These are phyloP conservation scores for Diaporthe sp. DNA, from an alignment of 2,329 filamentous ascomycete genomes.

Conservation along the genomic window DNA sequence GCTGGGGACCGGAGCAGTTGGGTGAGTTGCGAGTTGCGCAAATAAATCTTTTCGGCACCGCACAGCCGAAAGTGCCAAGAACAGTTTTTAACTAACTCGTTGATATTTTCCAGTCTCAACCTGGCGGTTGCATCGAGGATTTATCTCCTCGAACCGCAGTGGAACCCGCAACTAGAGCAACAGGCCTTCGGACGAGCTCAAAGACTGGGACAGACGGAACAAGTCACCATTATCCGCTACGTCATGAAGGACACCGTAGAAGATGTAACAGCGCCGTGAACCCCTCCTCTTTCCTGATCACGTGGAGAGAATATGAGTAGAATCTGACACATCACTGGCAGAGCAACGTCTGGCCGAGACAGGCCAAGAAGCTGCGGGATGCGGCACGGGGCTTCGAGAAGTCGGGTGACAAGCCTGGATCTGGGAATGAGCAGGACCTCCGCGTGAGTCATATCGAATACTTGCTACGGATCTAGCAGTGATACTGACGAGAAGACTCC, in stretches of 20 bases:
- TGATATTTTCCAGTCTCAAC: constrained; percentile 57
- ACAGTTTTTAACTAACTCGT: not conserved
- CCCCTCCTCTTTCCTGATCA: no score
- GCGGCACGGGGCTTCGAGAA: constrained; percentile 10
- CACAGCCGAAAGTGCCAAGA: not conserved
- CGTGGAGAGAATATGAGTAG: no score
- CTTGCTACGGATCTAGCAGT: not conserved
- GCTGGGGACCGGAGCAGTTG: constrained; percentile 64
- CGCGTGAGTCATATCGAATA: not conserved
- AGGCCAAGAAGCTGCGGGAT: constrained; percentile 20
- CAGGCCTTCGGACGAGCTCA: constrained; percentile 66
- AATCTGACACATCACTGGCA: constrained; percentile 33
- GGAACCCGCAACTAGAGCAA: constrained; percentile 67
- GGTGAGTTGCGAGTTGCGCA: constrained; percentile 52
- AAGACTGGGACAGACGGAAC: constrained; percentile 59
- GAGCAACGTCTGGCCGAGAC: constrained; percentile 23
- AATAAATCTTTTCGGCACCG: not conserved
- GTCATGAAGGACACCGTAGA: constrained; percentile 59
- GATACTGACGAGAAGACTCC: not conserved
- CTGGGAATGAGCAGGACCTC: not conserved
- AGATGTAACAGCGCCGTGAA: constrained; percentile 49
- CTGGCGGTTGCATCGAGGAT: constrained; percentile 62
- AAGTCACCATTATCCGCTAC: constrained; percentile 62
- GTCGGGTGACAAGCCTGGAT: not conserved
- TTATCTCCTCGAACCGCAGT: constrained; percentile 67